phyloP scores from a whole-genome alignment of 805 yeast species.

The Teunomyces barrocoloradensis region DNA sequence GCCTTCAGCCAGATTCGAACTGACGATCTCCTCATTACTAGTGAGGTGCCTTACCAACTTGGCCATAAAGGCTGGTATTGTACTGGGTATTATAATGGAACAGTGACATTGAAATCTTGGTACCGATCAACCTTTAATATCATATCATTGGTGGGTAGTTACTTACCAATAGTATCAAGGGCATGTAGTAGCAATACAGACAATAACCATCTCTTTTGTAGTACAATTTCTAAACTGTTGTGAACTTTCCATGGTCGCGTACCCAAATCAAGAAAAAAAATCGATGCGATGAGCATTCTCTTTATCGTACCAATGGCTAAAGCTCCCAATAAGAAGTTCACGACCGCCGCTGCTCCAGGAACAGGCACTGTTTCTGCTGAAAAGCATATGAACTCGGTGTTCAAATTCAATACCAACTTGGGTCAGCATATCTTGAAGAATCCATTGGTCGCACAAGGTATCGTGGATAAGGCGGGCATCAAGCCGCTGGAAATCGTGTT shows the following conservation, averaged over 20 bases:
- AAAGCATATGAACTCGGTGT: constrained; percentile 74
- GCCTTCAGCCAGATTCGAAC: constrained; percentile 20
- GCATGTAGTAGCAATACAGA: too few relatives aligned
- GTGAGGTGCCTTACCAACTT: constrained; percentile 19
- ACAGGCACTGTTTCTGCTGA: constrained; percentile 65
- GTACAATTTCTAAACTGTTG: not conserved
- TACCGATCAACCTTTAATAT: too few relatives aligned
- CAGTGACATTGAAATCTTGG: too few relatives aligned
- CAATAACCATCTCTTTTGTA: too few relatives aligned
- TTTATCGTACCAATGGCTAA: constrained; percentile 49
- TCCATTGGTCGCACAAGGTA: constrained; percentile 96
- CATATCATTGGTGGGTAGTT: too few relatives aligned
- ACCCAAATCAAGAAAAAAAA: not conserved
- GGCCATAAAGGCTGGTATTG: constrained; percentile 13
- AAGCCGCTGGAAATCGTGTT: constrained; percentile 89
- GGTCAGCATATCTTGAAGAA: constrained; percentile 97
- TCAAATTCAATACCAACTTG: constrained; percentile 93
- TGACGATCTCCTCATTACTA: constrained; percentile 20
- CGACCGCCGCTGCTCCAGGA: constrained; percentile 43
- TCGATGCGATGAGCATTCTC: constrained; percentile 1
- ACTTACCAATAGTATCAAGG: too few relatives aligned
- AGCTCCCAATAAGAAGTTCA: constrained; percentile 62
- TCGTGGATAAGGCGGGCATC: constrained; percentile 92
- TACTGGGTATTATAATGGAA: not conserved
- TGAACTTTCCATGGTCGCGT: not conserved